These are phyloP conservation scores for Marsdenia floribunda DNA, from an alignment of 257 asterid species.

Conservation along the genomic window DNA sequence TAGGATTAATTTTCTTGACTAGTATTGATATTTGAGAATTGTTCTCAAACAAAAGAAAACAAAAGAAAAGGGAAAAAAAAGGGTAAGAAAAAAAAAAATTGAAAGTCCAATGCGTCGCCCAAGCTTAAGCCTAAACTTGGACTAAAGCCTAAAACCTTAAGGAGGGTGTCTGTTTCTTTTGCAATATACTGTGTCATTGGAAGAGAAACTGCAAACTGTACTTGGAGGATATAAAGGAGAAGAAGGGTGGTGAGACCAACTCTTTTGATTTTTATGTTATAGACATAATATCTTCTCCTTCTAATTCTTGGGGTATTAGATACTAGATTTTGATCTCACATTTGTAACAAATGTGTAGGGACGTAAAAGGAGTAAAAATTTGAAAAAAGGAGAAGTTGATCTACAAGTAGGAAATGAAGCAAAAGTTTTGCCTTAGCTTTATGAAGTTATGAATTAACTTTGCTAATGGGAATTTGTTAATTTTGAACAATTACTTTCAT, in stretches of 20 bases:
- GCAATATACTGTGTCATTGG: background rate
- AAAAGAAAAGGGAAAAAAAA: too few relatives aligned
- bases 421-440: background rate
- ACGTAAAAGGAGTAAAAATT: background rate
- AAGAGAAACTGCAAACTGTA: background rate
- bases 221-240: background rate
- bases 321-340: background rate
- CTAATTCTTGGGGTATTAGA: too few relatives aligned
- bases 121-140: too few relatives aligned
- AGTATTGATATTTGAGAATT: too few relatives aligned
- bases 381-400: background rate
- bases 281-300: too few relatives aligned
- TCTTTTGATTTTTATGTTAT: background rate
- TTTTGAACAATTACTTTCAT: too few relatives aligned
- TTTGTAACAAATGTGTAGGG: background rate
- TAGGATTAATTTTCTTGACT: too few relatives aligned
- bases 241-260: background rate
- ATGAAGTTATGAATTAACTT: background rate
- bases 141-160: too few relatives aligned
- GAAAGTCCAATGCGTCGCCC: too few relatives aligned
- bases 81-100: too few relatives aligned
- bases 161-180: background rate
- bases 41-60: too few relatives aligned
- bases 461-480: background rate
- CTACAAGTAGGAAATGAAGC: background rate